A percentile compares a stretch with the other conserved stretches of the same genome.
These are phyloP conservation scores for Colletotrichum paranaense DNA, from an alignment of 2,329 filamentous ascomycete genomes.

Conservation along the genomic window DNA sequence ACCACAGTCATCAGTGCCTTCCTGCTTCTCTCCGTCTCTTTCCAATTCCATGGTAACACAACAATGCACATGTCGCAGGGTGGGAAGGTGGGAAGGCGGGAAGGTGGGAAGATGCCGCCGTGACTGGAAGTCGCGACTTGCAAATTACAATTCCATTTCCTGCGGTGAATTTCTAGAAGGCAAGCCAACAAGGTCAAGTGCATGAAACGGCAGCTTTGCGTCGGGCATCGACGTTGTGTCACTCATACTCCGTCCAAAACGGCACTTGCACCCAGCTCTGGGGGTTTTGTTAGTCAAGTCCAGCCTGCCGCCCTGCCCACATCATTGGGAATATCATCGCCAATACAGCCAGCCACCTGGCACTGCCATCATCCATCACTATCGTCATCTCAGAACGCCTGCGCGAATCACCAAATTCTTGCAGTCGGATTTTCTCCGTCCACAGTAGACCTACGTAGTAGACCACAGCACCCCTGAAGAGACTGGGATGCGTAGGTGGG, in stretches of 20 bases:
- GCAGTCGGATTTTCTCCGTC: no score
- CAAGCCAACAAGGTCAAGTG: not conserved
- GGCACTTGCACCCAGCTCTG: not conserved
- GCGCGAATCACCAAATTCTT: not conserved
- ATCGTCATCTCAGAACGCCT: not conserved
- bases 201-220: conserved; percentile 1
- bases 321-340: conserved; percentile 1
- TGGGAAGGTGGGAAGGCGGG: not conserved
- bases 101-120: not conserved
- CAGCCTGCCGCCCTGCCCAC: not conserved
- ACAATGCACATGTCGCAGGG: not conserved
- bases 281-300: no score
- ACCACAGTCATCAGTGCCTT: not conserved
- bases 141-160: not conserved
- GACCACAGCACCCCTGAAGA: not conserved
- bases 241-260: not conserved
- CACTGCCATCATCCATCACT: not conserved
- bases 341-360: not conserved
- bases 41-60: not conserved
- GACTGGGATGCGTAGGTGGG: not conserved
- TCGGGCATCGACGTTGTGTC: conserved; percentile 24
- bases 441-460: not conserved
- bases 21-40: not conserved
- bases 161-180: conserved; percentile 13
- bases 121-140: no score